Evolutionary conservation across 2,329 filamentous ascomycete genomes (phyloP).

Genomic region (Colletotrichum eremochloae): DNA sequence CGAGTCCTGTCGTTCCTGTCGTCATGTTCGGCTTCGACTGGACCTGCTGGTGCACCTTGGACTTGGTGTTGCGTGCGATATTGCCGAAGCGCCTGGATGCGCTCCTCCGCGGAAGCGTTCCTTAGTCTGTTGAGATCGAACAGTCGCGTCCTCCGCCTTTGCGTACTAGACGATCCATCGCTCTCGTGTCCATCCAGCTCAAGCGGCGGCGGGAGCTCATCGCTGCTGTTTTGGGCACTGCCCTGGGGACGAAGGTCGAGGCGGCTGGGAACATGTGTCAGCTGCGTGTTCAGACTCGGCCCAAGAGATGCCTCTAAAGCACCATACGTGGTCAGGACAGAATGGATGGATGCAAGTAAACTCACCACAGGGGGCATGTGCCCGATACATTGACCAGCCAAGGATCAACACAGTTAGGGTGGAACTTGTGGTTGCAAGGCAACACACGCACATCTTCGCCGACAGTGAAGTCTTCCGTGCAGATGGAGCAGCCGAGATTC

Average conservation of each 20-base stretch:
- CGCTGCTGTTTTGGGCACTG: slow-evolving; percentile 43
- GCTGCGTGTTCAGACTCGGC: slow-evolving; percentile 6
- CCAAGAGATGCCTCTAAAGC: background rate
- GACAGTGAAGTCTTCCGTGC: slow-evolving; percentile 76
- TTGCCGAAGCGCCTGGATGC: slow-evolving; percentile 70
- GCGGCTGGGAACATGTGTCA: slow-evolving; percentile 57
- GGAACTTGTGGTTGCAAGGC: slow-evolving; percentile 77
- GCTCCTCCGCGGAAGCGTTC: slow-evolving; percentile 71
- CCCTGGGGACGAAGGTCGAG: slow-evolving; percentile 64
- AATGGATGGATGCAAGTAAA: slow-evolving; percentile 45
- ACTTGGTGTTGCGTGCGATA: slow-evolving; percentile 58
- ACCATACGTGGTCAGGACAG: background rate
- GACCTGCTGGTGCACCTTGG: slow-evolving; percentile 2
- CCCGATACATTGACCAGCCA: slow-evolving; percentile 79
- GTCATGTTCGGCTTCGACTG: slow-evolving; percentile 47
- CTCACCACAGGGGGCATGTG: slow-evolving; percentile 78
- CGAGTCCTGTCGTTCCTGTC: slow-evolving; percentile 54
- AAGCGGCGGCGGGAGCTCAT: slow-evolving; percentile 57
- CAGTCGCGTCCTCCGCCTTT: slow-evolving; percentile 64
- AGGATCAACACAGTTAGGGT: slow-evolving; percentile 76
- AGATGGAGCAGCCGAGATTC: slow-evolving; percentile 74
- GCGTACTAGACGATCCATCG: slow-evolving; percentile 50
- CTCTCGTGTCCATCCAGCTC: slow-evolving; percentile 54
- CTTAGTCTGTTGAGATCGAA: slow-evolving; percentile 70
- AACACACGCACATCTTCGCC: slow-evolving; percentile 77